Evolutionary conservation across 768 basidiomycete genomes (phyloP).

Genomic region (Rhodotorula paludigena): DNA sequence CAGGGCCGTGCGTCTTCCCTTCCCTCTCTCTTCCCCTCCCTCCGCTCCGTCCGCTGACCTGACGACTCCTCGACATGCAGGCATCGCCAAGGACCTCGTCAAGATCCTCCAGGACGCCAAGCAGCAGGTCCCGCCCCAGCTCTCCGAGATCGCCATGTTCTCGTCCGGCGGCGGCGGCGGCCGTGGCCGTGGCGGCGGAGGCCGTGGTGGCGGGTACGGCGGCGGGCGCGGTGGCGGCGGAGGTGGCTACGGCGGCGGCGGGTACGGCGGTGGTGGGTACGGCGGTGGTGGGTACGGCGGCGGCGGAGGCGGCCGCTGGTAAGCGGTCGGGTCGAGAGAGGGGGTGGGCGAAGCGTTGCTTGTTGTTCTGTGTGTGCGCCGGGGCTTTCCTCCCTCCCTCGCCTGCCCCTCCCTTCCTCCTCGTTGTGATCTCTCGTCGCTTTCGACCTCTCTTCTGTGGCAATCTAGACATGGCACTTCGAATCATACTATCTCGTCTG

Average conservation of each 20-base stretch:
- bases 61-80: background rate
- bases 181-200: slow-evolving; percentile 42
- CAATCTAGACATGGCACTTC: background rate
- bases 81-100: slow-evolving; percentile 81
- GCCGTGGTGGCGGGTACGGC: slow-evolving; percentile 23
- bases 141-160: slow-evolving; percentile 55
- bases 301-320: background rate
- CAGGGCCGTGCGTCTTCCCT: slow-evolving; percentile 5
- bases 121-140: slow-evolving; percentile 73
- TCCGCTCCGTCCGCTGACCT: background rate
- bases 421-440: too few species aligned
- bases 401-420: background rate
- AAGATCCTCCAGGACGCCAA: slow-evolving; percentile 81
- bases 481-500: background rate
- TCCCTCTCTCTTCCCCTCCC: background rate
- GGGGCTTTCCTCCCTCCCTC: too few species aligned
- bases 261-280: too few species aligned
- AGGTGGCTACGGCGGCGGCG: background rate
- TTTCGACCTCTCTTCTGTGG: too few species aligned
- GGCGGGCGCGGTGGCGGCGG: slow-evolving; percentile 7
- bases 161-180: slow-evolving; percentile 31
- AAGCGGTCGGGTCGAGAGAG: too few species aligned
- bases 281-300: background rate
- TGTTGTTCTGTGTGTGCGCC: too few species aligned
- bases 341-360: background rate